Evolutionary conservation across 768 basidiomycete genomes (phyloP).

Genomic region (Phylloporus arenicola): DNA sequence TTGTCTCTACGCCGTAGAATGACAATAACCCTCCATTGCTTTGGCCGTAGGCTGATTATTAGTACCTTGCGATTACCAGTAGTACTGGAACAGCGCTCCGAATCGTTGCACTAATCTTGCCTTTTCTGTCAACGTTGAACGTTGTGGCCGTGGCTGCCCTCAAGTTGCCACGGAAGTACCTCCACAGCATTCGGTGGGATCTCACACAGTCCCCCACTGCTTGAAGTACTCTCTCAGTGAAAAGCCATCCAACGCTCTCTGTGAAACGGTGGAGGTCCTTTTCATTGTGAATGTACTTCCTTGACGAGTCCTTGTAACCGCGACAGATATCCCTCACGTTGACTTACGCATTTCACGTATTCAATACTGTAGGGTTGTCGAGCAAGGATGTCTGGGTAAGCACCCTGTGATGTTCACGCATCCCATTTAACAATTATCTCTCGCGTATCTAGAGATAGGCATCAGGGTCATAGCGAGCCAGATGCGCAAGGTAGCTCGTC

Average conservation of each 20-base stretch:
- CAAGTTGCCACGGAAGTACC: too few relatives aligned
- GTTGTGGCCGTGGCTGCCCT: too few relatives aligned
- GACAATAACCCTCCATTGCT: too few relatives aligned
- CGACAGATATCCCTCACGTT: not conserved
- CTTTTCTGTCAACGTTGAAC: too few relatives aligned
- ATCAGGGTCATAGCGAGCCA: not conserved
- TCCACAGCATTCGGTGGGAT: not conserved
- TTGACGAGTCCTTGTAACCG: not conserved
- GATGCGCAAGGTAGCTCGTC: not conserved
- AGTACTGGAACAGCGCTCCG: too few relatives aligned
- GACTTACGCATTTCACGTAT: not conserved
- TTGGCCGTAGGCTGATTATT: too few relatives aligned
- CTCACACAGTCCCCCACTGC: not conserved
- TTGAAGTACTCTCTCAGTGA: not conserved
- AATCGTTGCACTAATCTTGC: too few relatives aligned
- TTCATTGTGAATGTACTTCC: not conserved
- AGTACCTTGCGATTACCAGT: too few relatives aligned
- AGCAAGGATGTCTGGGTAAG: conserved; percentile 1
- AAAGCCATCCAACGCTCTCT: not conserved
- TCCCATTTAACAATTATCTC: not conserved
- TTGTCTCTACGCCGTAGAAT: too few relatives aligned
- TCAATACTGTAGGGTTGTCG: not conserved
- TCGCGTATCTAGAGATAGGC: not conserved
- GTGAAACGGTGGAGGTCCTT: not conserved
- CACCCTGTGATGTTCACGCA: not conserved